Conservation (phyloP, 1,284 basidiomycete genomes). For the Ustilago xerochloae region DNA sequence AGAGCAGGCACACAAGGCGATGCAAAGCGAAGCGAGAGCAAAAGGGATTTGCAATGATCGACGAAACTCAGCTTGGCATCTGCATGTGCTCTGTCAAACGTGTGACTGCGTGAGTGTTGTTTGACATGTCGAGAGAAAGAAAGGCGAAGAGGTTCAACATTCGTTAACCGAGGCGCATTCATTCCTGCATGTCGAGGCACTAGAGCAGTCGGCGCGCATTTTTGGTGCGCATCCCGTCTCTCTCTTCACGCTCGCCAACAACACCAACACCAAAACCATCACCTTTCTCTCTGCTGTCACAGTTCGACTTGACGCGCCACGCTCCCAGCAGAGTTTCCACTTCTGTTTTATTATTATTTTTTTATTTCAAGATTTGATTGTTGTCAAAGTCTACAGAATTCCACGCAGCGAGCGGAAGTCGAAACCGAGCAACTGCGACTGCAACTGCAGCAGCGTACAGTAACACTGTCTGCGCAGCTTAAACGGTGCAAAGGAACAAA, state of each 20-base stretch:
- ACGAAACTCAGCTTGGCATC: constrained; percentile 39
- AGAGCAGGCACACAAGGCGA: not conserved
- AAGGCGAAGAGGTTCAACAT: not conserved
- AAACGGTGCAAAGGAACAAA: not conserved
- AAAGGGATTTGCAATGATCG: constrained; percentile 28
- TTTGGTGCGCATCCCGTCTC: no score
- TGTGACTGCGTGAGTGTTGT: not conserved
- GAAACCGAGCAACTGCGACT: constrained; percentile 7
- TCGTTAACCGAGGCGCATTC: constrained; percentile 35
- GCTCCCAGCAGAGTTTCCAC: not conserved
- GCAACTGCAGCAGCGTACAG: no score
- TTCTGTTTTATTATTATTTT: not conserved
- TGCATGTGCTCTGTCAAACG: constrained; percentile 2
- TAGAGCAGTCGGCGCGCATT: constrained; percentile 3
- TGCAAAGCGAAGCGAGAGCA: not conserved
- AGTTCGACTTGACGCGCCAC: not conserved
- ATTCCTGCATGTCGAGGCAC: constrained; percentile 16
- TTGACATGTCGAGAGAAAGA: not conserved
- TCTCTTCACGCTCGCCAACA: not conserved
- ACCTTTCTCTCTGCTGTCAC: not conserved
- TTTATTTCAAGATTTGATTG: not conserved
- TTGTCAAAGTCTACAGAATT: not conserved
- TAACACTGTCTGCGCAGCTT: no score
- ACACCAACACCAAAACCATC: not conserved
- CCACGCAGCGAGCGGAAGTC: constrained; percentile 12